Evolutionary conservation across 495 filamentous ascomycete species (phyloP).

Genomic region (Talaromyces trachyspermus): DNA sequence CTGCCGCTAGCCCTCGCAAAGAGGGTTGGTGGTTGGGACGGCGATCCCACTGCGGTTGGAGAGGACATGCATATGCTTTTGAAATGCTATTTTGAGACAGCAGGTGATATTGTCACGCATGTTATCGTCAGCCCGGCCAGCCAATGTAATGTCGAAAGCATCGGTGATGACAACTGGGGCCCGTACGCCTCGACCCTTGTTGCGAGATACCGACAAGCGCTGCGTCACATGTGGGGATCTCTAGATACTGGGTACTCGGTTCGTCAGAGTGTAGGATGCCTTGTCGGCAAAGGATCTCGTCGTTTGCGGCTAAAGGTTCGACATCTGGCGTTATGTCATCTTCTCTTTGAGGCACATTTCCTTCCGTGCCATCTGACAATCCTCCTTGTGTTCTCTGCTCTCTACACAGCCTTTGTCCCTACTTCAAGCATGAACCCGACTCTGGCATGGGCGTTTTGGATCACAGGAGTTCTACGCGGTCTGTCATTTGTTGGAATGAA

Average conservation of each 20-base stretch:
- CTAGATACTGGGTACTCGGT: conserved; percentile 56
- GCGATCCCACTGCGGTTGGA: conserved; percentile 58
- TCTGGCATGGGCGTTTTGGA: conserved; percentile 43
- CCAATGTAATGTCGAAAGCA: conserved; percentile 58
- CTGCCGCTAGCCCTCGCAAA: conserved; percentile 54
- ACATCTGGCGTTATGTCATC: conserved; percentile 43
- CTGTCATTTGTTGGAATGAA: conserved; percentile 52
- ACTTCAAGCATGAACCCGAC: conserved; percentile 37
- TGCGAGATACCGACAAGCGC: conserved; percentile 58
- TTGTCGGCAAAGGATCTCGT: conserved; percentile 16
- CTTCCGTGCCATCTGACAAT: conserved; percentile 56
- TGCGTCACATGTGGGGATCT: conserved; percentile 68
- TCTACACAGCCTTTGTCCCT: conserved; percentile 45
- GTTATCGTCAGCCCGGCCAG: conserved; percentile 54
- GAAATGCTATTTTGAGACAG: conserved; percentile 65
- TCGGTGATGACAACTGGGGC: conserved; percentile 39
- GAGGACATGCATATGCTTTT: conserved; percentile 70
- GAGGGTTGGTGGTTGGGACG: conserved; percentile 59
- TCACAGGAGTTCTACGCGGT: conserved; percentile 51
- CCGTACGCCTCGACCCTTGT: conserved; percentile 39
- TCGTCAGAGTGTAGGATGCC: conserved; percentile 19
- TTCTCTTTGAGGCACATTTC: conserved; percentile 64
- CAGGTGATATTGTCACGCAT: conserved; percentile 48
- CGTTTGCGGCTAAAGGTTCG: conserved; percentile 21
- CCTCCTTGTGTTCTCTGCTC: conserved; percentile 49